Conservation (phyloP, 1,139 yeast species). For the Yamadazyma taylorii region DNA sequence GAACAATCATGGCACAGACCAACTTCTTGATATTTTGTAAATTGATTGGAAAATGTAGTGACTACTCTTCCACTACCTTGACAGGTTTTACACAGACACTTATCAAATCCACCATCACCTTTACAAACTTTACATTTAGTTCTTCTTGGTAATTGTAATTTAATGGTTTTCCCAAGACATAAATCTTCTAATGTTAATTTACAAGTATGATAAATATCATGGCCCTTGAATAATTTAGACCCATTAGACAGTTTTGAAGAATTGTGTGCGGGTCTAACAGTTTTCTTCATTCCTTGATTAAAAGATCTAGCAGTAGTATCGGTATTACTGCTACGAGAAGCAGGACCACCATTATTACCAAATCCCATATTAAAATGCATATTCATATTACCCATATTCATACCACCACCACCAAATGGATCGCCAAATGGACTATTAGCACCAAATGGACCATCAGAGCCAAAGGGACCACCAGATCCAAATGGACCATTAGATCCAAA, state of each 20-base stretch:
- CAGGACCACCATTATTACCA: no score
- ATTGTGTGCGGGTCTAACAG: slow-evolving; percentile 24
- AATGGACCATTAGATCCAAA: slow-evolving; percentile 7
- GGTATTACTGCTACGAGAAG: background rate
- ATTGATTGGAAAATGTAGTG: slow-evolving; percentile 31
- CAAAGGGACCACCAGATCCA: background rate
- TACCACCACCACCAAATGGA: slow-evolving; percentile 13
- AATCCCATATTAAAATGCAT: slow-evolving; percentile 6
- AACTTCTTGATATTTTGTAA: slow-evolving; percentile 35
- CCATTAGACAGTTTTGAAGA: slow-evolving; percentile 4
- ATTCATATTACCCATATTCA: slow-evolving; percentile 11
- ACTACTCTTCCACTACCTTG: slow-evolving; percentile 40
- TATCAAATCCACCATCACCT: slow-evolving; percentile 41
- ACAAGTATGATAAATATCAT: slow-evolving; percentile 44
- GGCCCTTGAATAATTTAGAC: slow-evolving; percentile 24
- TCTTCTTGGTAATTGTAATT: slow-evolving; percentile 40
- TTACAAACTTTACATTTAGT: slow-evolving; percentile 34
- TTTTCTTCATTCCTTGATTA: slow-evolving; percentile 18
- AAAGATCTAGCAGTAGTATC: background rate
- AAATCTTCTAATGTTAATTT: slow-evolving; percentile 37
- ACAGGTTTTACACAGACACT: slow-evolving; percentile 35
- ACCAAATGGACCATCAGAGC: slow-evolving; percentile 8
- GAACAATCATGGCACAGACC: slow-evolving; percentile 36
- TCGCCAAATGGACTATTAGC: slow-evolving; percentile 4
- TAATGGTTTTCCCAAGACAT: slow-evolving; percentile 40